A percentile compares a stretch with the other conserved stretches of the same genome.
These are phyloP conservation scores for Daedalea quercina DNA, from an alignment of 768 basidiomycete species.

Conservation along the genomic window DNA sequence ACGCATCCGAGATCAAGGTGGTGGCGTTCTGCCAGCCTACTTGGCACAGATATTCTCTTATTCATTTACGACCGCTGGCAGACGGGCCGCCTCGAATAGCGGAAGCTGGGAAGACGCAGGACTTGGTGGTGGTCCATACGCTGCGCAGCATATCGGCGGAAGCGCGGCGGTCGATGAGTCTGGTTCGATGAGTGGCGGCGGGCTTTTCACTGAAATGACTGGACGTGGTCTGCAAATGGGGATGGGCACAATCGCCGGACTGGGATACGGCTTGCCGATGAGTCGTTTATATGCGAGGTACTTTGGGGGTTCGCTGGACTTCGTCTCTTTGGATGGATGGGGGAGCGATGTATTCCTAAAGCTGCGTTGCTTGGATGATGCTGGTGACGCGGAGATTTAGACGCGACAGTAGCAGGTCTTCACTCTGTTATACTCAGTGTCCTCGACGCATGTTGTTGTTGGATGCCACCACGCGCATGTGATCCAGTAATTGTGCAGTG, in stretches of 20 bases:
- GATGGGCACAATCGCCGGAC: constrained; percentile 83
- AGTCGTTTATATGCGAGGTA: constrained; percentile 73
- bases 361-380: constrained; percentile 44
- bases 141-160: constrained; percentile 72
- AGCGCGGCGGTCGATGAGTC: constrained; percentile 45
- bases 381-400: constrained; percentile 44
- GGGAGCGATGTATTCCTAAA: constrained; percentile 54
- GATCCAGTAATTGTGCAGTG: neutral
- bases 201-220: constrained; percentile 73
- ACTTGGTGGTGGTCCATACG: constrained; percentile 63
- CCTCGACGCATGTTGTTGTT: too few relatives aligned
- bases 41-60: constrained; percentile 84
- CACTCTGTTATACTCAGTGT: too few relatives aligned
- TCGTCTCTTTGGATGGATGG: constrained; percentile 81
- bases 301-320: constrained; percentile 80
- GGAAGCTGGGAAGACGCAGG: constrained; percentile 31
- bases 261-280: constrained; percentile 86
- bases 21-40: constrained; percentile 70
- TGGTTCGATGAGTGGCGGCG: constrained; percentile 26
- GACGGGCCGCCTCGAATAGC: constrained; percentile 25
- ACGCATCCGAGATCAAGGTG: constrained; percentile 80
- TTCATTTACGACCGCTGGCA: constrained; percentile 82
- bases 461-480: too few relatives aligned
- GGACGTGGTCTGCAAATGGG: constrained; percentile 72
- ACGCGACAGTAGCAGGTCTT: too few relatives aligned